Evolutionary conservation across 495 filamentous ascomycete genomes (phyloP).

Genomic region (Neurospora africana): DNA sequence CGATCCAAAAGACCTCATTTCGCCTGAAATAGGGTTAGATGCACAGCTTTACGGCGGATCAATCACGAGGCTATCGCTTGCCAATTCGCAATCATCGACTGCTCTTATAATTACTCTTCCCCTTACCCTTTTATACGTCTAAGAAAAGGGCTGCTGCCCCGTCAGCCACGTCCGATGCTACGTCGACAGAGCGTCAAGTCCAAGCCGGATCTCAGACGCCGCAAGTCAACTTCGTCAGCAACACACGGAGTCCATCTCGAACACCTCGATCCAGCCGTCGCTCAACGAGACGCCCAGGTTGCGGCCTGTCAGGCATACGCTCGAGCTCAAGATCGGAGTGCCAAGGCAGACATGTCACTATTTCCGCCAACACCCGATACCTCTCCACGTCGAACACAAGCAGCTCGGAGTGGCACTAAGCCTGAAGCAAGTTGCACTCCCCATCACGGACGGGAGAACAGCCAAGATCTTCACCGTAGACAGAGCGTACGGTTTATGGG

Average conservation of each 20-base stretch:
- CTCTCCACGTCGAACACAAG: constrained; percentile 7
- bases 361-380: constrained; percentile 21
- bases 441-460: not conserved
- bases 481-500: constrained; percentile 49
- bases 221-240: constrained; percentile 55
- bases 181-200: constrained; percentile 33
- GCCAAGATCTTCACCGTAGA: constrained; percentile 25
- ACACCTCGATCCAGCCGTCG: constrained; percentile 42
- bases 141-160: constrained; percentile 7
- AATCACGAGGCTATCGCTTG: not conserved
- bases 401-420: not conserved
- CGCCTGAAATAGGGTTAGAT: constrained; percentile 12
- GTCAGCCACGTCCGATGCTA: constrained; percentile 29
- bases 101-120: constrained; percentile 2
- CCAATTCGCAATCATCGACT: not conserved
- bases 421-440: not conserved
- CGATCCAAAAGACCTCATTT: constrained; percentile 6
- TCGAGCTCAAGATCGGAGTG: constrained; percentile 39
- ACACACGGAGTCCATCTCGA: constrained; percentile 34
- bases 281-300: constrained; percentile 51
- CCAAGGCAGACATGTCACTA: constrained; percentile 29
- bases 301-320: constrained; percentile 59
- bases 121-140: constrained; percentile 8
- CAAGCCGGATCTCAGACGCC: constrained; percentile 37
- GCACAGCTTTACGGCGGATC: constrained; percentile 14